A percentile compares a stretch with the other conserved stretches of the same genome.
Evolutionary conservation across 768 basidiomycete species (phyloP).

Genomic region (Lentinula lateritia): DNA sequence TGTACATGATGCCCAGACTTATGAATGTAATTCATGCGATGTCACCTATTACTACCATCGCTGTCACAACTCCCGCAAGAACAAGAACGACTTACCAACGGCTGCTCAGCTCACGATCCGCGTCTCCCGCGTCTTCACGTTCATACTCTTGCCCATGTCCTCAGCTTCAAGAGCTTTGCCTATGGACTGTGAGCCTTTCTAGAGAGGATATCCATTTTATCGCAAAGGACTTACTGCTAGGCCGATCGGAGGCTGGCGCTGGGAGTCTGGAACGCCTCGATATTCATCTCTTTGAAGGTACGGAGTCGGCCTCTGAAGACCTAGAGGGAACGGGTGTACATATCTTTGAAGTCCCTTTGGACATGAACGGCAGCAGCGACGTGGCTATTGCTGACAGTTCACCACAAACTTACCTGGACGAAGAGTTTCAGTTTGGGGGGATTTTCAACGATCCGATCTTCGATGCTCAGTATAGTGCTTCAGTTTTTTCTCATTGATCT

Average conservation of each 20-base stretch:
- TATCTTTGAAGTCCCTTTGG: constrained; percentile 14
- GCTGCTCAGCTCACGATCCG: neutral
- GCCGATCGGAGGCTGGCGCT: neutral
- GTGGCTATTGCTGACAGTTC: constrained; percentile 15
- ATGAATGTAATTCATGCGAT: neutral
- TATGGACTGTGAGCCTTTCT: neutral
- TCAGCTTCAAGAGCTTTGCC: neutral
- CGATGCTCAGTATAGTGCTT: constrained; percentile 17
- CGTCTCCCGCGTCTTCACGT: neutral
- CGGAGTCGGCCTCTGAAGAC: constrained; percentile 13
- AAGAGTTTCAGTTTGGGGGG: constrained; percentile 21
- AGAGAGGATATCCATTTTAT: neutral
- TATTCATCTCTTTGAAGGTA: neutral
- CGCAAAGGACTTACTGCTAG: neutral
- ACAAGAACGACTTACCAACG: neutral
- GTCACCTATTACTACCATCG: neutral
- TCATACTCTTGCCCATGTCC: neutral
- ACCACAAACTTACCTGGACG: constrained; percentile 9
- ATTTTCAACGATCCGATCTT: constrained; percentile 24
- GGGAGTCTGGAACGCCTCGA: neutral
- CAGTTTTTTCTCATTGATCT: neutral
- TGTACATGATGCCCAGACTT: neutral
- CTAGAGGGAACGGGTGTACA: constrained; percentile 19
- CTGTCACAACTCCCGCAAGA: neutral
- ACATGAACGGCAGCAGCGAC: constrained; percentile 13